Percentiles rank a stretch among this genome's conserved stretches.
phyloP scores from a whole-genome alignment of 148 eudicot species.

The Polygonum maritimum region DNA sequence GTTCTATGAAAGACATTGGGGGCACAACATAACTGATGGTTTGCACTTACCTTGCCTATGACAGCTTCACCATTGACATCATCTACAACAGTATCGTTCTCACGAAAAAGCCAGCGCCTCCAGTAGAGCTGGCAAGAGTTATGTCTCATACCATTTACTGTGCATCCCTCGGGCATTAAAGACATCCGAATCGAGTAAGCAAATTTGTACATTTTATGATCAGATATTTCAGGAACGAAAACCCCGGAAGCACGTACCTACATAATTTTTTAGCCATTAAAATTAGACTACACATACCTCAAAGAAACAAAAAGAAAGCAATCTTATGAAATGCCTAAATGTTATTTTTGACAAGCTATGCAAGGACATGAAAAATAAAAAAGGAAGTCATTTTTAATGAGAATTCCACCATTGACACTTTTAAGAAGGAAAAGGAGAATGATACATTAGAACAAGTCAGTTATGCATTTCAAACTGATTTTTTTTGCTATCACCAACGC shows the following conservation, averaged over 20 bases:
- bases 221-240: conserved; percentile 64
- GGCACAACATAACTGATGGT: too few species aligned
- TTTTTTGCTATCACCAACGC: not conserved
- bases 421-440: not conserved
- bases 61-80: conserved; percentile 68
- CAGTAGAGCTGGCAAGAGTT: conserved; percentile 73
- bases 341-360: not conserved
- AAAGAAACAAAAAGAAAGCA: not conserved
- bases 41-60: conserved; percentile 61
- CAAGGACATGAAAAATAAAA: not conserved
- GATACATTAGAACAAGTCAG: not conserved
- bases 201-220: conserved; percentile 35
- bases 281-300: not conserved
- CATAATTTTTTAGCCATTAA: not conserved
- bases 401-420: not conserved
- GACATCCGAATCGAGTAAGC: conserved; percentile 84
- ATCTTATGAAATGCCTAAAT: not conserved
- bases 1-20: too few species aligned
- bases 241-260: conserved; percentile 94
- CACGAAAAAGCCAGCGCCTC: conserved; percentile 74
- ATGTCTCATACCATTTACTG: conserved; percentile 37
- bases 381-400: not conserved
- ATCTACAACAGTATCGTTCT: conserved; percentile 31
- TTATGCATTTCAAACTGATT: not conserved
- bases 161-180: conserved; percentile 72